Conservation (phyloP, 2,329 filamentous ascomycete species). For the Canariomyces notabilis region DNA sequence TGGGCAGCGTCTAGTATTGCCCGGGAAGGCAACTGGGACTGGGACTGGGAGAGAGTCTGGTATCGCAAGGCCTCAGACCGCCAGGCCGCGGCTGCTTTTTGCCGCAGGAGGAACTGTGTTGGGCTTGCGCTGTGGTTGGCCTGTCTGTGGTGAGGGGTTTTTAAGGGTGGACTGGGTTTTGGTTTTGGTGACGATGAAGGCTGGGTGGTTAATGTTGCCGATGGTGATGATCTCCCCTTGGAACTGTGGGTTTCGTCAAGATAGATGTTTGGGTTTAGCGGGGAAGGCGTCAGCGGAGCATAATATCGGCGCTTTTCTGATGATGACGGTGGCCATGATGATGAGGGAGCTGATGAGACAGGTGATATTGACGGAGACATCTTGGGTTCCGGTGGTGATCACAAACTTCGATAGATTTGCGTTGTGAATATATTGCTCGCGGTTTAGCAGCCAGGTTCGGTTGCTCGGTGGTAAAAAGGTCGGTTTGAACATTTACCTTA, state of each 20-base stretch:
- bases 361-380: background rate
- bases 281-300: slow-evolving; percentile 27
- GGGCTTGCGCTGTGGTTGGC: slow-evolving; percentile 32
- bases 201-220: slow-evolving; percentile 17
- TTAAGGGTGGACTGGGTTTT: background rate
- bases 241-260: slow-evolving; percentile 11
- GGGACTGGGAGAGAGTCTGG: background rate
- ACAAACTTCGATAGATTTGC: too few species aligned
- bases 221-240: too few species aligned
- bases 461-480: too few species aligned
- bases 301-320: slow-evolving; percentile 12
- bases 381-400: background rate
- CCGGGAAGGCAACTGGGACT: background rate
- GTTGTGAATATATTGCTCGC: too few species aligned
- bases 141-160: slow-evolving; percentile 9
- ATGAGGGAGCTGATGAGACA: background rate
- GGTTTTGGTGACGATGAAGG: background rate
- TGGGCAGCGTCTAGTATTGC: too few species aligned
- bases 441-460: too few species aligned
- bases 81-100: slow-evolving; percentile 40
- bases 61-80: slow-evolving; percentile 28
- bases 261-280: slow-evolving; percentile 26
- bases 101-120: slow-evolving; percentile 37
- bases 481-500: background rate
- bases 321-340: background rate